Percentiles rank a stretch among this genome's conserved stretches.
These are phyloP conservation scores for Phaeophleospora eucalypticola DNA, from an alignment of 2,329 filamentous ascomycete genomes.

Conservation along the genomic window DNA sequence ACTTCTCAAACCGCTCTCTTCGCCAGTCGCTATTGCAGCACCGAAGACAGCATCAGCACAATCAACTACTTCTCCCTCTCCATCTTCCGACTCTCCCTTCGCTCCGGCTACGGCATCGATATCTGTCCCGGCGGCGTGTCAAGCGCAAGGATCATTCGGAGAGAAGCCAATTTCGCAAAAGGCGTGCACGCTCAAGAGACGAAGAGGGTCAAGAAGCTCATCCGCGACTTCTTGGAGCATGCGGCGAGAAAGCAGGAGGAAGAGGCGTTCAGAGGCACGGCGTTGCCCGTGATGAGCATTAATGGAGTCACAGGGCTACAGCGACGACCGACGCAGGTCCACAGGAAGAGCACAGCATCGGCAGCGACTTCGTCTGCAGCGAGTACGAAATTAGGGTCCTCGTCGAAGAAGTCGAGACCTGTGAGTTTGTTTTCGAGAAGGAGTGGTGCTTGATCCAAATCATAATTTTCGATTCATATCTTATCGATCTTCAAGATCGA, in stretches of 20 bases:
- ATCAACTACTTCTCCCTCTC: constrained; percentile 19
- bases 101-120: constrained; percentile 13
- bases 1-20: constrained; percentile 8
- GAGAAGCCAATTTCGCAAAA: constrained; percentile 7
- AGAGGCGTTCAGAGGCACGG: background rate
- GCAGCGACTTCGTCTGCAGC: background rate
- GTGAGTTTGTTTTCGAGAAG: background rate
- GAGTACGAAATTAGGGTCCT: background rate
- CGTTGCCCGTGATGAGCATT: background rate
- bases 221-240: constrained; percentile 12
- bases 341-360: background rate
- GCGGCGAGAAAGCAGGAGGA: background rate
- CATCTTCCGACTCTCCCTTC: constrained; percentile 8
- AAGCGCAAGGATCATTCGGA: constrained; percentile 13
- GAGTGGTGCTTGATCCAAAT: background rate
- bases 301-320: background rate
- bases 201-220: constrained; percentile 14
- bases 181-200: constrained; percentile 12
- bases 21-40: constrained; percentile 7
- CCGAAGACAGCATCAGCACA: constrained; percentile 11
- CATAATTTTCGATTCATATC: background rate
- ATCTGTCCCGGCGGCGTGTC: constrained; percentile 12
- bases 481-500: too few relatives aligned
- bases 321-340: background rate
- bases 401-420: background rate